Conservation (phyloP, 2,329 filamentous ascomycete species). For the Penicillium sp. region DNA sequence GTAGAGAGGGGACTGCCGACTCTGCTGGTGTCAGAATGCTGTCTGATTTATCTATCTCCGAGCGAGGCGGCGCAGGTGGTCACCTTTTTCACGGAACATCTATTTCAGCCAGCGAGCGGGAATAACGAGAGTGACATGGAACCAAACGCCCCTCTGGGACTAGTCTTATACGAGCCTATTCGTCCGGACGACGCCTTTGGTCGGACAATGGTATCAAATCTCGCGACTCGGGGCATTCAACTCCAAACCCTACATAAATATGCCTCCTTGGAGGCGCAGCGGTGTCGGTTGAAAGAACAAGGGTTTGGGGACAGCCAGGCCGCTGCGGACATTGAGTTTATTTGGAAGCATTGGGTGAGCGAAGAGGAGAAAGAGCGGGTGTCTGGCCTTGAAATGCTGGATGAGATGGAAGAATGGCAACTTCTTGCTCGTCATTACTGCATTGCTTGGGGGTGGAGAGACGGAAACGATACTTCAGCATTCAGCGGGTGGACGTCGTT, state of each 20-base stretch:
- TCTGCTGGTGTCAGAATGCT: constrained; percentile 90
- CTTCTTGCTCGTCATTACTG: constrained; percentile 87
- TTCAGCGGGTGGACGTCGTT: constrained; percentile 45
- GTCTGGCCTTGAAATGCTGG: constrained; percentile 79
- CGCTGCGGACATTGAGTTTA: constrained; percentile 65
- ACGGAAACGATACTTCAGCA: constrained; percentile 36
- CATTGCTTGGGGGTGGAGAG: constrained; percentile 84
- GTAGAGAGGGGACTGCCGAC: constrained; percentile 70
- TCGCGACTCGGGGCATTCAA: constrained; percentile 77
- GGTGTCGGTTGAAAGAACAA: constrained; percentile 65
- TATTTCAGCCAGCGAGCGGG: constrained; percentile 42
- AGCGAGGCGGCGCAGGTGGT: constrained; percentile 67
- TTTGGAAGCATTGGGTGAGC: constrained; percentile 78
- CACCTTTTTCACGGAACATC: constrained; percentile 63
- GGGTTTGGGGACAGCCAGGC: constrained; percentile 66
- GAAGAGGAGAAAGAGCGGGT: constrained; percentile 77
- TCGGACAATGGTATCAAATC: constrained; percentile 87
- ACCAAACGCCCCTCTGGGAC: constrained; percentile 53
- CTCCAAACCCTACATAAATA: constrained; percentile 83
- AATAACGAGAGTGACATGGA: background rate
- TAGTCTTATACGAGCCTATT: constrained; percentile 89
- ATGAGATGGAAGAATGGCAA: constrained; percentile 94
- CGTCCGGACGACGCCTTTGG: constrained; percentile 84
- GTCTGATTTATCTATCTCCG: constrained; percentile 82
- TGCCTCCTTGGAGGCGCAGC: constrained; percentile 69